Evolutionary conservation across 2,329 filamentous ascomycete genomes (phyloP).

Genomic region (Paraconiothyrium brasiliense): DNA sequence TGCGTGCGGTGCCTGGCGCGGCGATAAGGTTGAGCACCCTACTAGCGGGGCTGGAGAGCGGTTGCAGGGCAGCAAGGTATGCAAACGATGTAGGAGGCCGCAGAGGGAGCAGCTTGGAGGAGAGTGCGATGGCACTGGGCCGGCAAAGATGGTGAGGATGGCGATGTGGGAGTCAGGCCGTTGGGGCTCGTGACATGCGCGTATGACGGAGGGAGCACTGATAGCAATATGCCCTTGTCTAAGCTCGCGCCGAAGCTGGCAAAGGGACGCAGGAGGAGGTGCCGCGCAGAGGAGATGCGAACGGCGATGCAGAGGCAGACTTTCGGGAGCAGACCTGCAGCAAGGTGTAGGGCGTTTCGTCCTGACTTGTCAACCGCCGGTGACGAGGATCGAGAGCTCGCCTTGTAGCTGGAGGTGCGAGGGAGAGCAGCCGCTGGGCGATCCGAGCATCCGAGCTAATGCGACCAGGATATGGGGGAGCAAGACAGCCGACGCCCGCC

Average conservation of each 20-base stretch:
- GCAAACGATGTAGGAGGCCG: conserved; percentile 16
- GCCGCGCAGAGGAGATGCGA: conserved; percentile 21
- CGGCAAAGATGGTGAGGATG: conserved; percentile 33
- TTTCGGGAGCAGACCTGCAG: conserved; percentile 14
- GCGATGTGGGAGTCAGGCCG: conserved; percentile 32
- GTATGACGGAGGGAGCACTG: conserved; percentile 43
- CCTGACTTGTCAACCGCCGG: conserved; percentile 25
- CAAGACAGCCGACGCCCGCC: conserved; percentile 7
- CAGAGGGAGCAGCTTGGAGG: conserved; percentile 15
- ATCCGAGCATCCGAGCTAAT: conserved; percentile 25
- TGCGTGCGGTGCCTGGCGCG: conserved; percentile 23
- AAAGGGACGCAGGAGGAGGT: conserved; percentile 23
- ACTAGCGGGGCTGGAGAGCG: conserved; percentile 22
- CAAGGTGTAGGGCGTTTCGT: conserved; percentile 26
- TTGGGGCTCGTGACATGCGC: conserved; percentile 41
- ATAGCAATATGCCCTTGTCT: conserved; percentile 37
- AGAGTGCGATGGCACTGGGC: conserved; percentile 21
- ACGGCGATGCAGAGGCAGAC: conserved; percentile 15
- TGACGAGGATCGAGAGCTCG: conserved; percentile 34
- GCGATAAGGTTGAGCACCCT: conserved; percentile 48
- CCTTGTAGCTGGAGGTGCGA: conserved; percentile 21
- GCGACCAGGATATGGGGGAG: conserved; percentile 5
- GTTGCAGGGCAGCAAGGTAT: conserved; percentile 23
- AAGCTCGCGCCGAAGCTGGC: conserved; percentile 29
- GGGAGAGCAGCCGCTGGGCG: conserved; percentile 21